These are phyloP conservation scores for Beauveria sp. DNA, from an alignment of 2,329 filamentous ascomycete species.

Conservation along the genomic window DNA sequence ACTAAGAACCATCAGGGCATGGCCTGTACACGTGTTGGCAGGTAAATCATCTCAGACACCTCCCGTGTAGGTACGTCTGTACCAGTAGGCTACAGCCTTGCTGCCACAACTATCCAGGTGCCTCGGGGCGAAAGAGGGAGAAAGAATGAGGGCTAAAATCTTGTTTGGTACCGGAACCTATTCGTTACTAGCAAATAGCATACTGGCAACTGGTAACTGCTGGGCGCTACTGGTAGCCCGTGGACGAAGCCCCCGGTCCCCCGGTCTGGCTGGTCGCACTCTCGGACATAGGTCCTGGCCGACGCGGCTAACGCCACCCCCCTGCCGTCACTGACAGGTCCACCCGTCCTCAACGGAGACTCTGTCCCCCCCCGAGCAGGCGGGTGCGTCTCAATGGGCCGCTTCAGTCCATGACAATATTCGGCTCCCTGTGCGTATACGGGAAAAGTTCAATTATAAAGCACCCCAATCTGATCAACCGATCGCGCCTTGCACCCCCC, in stretches of 20 bases:
- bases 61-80: too few relatives aligned
- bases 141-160: background rate
- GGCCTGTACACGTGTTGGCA: background rate
- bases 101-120: background rate
- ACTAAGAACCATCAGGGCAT: too few relatives aligned
- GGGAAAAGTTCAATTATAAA: conserved; percentile 1
- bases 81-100: too few relatives aligned
- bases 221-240: background rate
- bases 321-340: background rate
- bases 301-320: conserved; percentile 11
- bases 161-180: too few relatives aligned
- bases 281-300: conserved; percentile 9
- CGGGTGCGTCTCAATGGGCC: background rate
- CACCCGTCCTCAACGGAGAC: conserved; percentile 2
- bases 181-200: too few relatives aligned
- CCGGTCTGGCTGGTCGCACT: conserved; percentile 4
- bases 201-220: background rate
- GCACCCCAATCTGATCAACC: conserved; percentile 8
- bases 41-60: too few relatives aligned
- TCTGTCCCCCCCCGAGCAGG: background rate
- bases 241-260: background rate
- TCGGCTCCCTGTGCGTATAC: background rate
- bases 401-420: background rate
- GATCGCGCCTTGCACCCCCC: conserved; percentile 8
- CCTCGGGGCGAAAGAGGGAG: too few relatives aligned